phyloP scores from a whole-genome alignment of 1,284 basidiomycete species.

The Stereum hirsutum region DNA sequence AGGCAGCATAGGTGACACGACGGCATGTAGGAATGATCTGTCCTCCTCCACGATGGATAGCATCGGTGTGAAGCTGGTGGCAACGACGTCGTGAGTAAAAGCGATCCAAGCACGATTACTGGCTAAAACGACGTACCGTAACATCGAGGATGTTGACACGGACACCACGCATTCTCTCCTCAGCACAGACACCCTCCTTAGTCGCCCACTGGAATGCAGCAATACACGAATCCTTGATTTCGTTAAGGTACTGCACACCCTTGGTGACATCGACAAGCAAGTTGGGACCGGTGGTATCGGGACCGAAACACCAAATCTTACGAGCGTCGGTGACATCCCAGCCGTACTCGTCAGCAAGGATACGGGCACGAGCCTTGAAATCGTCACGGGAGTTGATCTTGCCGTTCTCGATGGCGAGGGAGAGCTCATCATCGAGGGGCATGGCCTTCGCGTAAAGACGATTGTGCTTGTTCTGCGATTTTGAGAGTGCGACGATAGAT shows the following conservation, averaged over 20 bases:
- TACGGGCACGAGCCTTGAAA: slow-evolving; percentile 93
- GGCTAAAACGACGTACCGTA: slow-evolving; percentile 49
- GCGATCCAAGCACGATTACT: slow-evolving; percentile 3
- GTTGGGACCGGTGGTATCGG: slow-evolving; percentile 97
- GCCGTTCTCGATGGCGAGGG: slow-evolving; percentile 87
- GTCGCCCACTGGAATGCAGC: slow-evolving; percentile 99
- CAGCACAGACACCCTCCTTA: slow-evolving; percentile 94
- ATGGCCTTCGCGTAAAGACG: slow-evolving; percentile 92
- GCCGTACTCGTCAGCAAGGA: slow-evolving; percentile 93
- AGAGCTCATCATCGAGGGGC: slow-evolving; percentile 92
- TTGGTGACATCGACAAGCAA: slow-evolving; percentile 97
- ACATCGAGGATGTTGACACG: slow-evolving; percentile 97
- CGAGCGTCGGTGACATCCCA: slow-evolving; percentile 99
- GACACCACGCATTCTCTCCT: slow-evolving; percentile 99
- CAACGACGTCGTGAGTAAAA: background rate
- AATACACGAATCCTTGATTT: slow-evolving; percentile 99
- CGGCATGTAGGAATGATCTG: slow-evolving; percentile 96
- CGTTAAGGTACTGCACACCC: slow-evolving; percentile 96
- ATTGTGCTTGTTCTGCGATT: slow-evolving; percentile 99
- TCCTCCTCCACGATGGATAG: slow-evolving; percentile 99
- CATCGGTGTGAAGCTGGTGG: slow-evolving; percentile 87
- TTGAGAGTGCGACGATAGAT: slow-evolving; percentile 93
- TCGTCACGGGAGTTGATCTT: slow-evolving; percentile 90
- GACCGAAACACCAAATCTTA: slow-evolving; percentile 99
- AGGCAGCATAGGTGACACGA: slow-evolving; percentile 95